Evolutionary conservation across 306 rosid species (phyloP).

Genomic region (Glycyrrhiza uralensis): DNA sequence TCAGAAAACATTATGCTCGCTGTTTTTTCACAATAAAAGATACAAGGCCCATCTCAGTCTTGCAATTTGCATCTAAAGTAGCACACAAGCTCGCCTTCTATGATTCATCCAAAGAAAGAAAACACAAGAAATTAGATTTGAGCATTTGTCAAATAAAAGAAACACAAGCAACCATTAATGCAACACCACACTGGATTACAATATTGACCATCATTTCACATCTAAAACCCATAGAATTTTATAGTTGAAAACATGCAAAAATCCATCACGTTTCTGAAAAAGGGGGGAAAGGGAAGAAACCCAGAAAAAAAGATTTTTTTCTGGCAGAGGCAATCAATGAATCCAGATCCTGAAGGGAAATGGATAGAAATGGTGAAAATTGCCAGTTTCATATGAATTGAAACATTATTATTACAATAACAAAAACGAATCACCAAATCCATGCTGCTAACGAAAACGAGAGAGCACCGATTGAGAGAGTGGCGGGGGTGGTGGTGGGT

Average conservation of each 20-base stretch:
- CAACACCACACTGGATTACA: not conserved
- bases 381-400: not conserved
- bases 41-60: slow-evolving; percentile 31
- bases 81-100: slow-evolving; percentile 27
- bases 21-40: slow-evolving; percentile 27
- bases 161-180: slow-evolving; percentile 6
- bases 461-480: too few species aligned
- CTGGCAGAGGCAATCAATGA: not conserved
- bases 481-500: too few species aligned
- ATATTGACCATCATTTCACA: not conserved
- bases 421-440: too few species aligned
- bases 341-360: slow-evolving; percentile 32
- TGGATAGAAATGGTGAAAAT: too few species aligned
- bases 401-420: not conserved
- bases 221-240: not conserved
- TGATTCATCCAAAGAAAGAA: slow-evolving; percentile 23
- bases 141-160: slow-evolving; percentile 18
- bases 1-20: slow-evolving; percentile 54
- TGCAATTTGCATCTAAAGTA: slow-evolving; percentile 15
- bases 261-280: not conserved
- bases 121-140: slow-evolving; percentile 20
- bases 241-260: not conserved
- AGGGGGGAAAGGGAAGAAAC: too few species aligned
- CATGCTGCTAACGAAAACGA: too few species aligned
- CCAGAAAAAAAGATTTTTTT: not conserved